Base-by-base conservation (phyloP, 73 alveolate species). In the Paramecium primaurelia region DNA sequence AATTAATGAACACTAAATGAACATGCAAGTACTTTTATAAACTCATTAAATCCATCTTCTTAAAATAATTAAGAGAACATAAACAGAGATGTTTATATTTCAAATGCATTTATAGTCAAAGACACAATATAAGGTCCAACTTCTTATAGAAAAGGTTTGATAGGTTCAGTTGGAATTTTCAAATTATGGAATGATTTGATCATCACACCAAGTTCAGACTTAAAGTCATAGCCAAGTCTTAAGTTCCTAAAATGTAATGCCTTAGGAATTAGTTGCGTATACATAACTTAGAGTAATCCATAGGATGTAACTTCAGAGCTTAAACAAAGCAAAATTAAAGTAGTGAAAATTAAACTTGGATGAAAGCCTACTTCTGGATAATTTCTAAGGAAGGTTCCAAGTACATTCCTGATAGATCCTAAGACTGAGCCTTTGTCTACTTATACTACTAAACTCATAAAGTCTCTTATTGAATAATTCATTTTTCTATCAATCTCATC, bases 31-130 rank as follows among this genome's bases (percentile, higher is more conserved):
- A 16, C 18, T 44, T 49, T 80, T 32, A 80, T 16, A 44, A 80
- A 44, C 30, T 80, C 91, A 80, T 42, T 25, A 45, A 40, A 80
- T 42, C 91, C 91, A 44, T 80, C 91, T 47, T 80, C 71, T 45
- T 45, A 42, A 28, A 80, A 80, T 25, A 80, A 18, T 11, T 42
- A 32, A 26, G 91, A 80, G n/a, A 80, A 40, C 28, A 80, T 16
- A 10, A 80, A 80, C 12, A 80, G 8, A 2, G 91, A 26, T 22
- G 91, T 45, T 47, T 80, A 34, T 22, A 80, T 32, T 42, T 25
- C 47, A 26, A 80, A 80, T 6, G 44, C 47, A 47, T 80, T 80
- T 25, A 80, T 25, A 8, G 91, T 80, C 30, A 80, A 45, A 18
- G 91, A 32, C 26, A 47, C 36, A 3, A 80, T 49, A n/a, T 80